Conservation (phyloP, 2,329 filamentous ascomycete species). For the Coniochaeta pulveracea region DNA sequence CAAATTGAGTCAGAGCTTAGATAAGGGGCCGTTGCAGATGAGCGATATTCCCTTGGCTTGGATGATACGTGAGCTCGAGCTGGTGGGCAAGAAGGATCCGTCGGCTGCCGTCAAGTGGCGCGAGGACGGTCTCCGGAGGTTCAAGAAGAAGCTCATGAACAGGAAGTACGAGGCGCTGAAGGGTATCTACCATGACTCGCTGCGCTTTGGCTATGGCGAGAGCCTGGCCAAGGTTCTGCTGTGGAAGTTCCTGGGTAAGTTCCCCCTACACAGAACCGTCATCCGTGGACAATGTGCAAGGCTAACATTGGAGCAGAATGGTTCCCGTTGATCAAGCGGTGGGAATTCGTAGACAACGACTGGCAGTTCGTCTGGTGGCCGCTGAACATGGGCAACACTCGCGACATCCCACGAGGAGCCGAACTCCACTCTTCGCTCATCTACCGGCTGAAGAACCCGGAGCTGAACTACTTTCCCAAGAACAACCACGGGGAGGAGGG, state of each 20-base stretch:
- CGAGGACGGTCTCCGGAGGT: constrained; percentile 16
- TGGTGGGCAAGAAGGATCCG: too few relatives aligned
- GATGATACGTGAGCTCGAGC: constrained; percentile 38
- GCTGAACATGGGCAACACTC: too few relatives aligned
- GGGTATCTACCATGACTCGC: constrained; percentile 25
- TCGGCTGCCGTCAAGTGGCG: too few relatives aligned
- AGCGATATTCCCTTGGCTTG: constrained; percentile 38
- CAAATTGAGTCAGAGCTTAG: constrained; percentile 18
- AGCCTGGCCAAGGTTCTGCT: constrained; percentile 25
- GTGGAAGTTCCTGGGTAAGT: constrained; percentile 31
- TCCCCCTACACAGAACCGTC: too few relatives aligned
- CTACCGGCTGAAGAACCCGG: too few relatives aligned
- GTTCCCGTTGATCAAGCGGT: constrained; percentile 26
- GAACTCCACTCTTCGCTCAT: too few relatives aligned
- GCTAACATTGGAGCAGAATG: constrained; percentile 18
- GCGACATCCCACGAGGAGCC: too few relatives aligned
- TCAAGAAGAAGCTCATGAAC: constrained; percentile 21
- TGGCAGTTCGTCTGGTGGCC: too few relatives aligned
- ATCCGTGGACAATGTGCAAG: not conserved
- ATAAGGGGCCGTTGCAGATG: constrained; percentile 26
- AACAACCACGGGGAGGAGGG: too few relatives aligned
- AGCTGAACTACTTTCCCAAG: too few relatives aligned
- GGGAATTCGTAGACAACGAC: too few relatives aligned
- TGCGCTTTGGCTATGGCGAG: constrained; percentile 23
- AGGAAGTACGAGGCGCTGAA: constrained; percentile 19